A percentile compares a stretch with the other conserved stretches of the same genome.
Conservation (phyloP, 129 eudicot species). For the Flaveria linearis region DNA sequence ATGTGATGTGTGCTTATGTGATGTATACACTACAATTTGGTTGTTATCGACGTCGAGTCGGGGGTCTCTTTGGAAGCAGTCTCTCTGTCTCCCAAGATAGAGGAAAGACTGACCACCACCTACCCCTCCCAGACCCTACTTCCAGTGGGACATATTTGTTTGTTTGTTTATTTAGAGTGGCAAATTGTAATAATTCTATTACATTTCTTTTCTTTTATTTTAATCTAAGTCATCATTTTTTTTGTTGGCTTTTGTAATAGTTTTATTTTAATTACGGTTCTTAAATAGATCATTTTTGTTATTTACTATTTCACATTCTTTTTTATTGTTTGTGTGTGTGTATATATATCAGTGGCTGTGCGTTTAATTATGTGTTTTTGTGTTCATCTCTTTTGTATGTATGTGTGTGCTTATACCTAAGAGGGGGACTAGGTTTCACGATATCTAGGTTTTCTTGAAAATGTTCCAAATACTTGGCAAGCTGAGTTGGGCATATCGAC, state of each 20-base stretch:
- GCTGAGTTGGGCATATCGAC: background rate
- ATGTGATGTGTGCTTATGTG: no score
- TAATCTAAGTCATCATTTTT: background rate
- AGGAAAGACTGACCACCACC: no score
- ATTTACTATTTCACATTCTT: background rate
- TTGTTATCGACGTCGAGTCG: no score
- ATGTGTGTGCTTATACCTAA: background rate
- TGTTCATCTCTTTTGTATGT: background rate
- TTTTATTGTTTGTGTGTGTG: background rate
- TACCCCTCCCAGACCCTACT: no score
- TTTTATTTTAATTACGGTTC: background rate
- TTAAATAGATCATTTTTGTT: background rate
- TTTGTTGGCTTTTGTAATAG: background rate
- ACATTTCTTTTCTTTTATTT: background rate
- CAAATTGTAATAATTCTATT: background rate
- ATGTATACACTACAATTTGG: no score
- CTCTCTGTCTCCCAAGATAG: no score
- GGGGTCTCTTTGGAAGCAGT: no score
- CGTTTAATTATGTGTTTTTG: background rate
- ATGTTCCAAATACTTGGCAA: background rate
- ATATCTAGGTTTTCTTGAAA: background rate
- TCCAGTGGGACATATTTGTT: no score
- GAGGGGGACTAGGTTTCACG: background rate
- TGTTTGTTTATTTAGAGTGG: background rate
- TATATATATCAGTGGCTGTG: background rate